Evolutionary conservation across 2,329 filamentous ascomycete species (phyloP), one percentile per base, ranked within the genome.

Genomic region (Aaosphaeria arxii): DNA sequence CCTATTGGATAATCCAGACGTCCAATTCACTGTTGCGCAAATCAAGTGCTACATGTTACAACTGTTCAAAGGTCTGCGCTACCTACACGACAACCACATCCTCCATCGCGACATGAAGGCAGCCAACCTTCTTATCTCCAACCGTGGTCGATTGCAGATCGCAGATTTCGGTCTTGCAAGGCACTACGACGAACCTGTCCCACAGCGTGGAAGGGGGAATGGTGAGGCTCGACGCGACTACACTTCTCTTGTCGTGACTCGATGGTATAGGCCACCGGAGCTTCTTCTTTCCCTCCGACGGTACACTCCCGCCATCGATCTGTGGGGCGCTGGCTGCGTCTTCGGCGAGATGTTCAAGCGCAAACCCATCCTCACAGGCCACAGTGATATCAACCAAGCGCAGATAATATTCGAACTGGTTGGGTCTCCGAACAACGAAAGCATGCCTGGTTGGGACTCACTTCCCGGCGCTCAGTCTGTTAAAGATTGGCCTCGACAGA

Each of bases 11-110:
- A 99, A 99, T 62, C 92, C 92, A 7, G 85, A 86, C 5, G 91
- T 99, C 36, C 82, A 83, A 38, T 92, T 99, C 63, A 88, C 87
- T 43, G 86, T 91, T 63, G 81, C 89, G 4, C 91, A 97, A 69
- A 95, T 97, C 71, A 99, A 99, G 71, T 99, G 94, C 75, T 99
- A 99, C 72, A 86, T 99, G 82, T 76, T 94, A 50, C 94, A 99
- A 70, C 80, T 99, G 30, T 82, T 99, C 44, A 87, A 96, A 64
- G 94, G 94, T 3, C 78, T 96, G 35, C 82, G 84, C 53, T 99
- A 97, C 71, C 79, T 99, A 40, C 94, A 99, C 74, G 88, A 91
- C 61, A 76, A 74, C 48, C 72, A 87, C 61, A 97, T 99, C 55
- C 77, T 99, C 28, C 94, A 99, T 69, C 86, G 94, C 66, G 94